phyloP scores from a whole-genome alignment of 2,329 filamentous ascomycete genomes.

The Trichoderma aggressivum region DNA sequence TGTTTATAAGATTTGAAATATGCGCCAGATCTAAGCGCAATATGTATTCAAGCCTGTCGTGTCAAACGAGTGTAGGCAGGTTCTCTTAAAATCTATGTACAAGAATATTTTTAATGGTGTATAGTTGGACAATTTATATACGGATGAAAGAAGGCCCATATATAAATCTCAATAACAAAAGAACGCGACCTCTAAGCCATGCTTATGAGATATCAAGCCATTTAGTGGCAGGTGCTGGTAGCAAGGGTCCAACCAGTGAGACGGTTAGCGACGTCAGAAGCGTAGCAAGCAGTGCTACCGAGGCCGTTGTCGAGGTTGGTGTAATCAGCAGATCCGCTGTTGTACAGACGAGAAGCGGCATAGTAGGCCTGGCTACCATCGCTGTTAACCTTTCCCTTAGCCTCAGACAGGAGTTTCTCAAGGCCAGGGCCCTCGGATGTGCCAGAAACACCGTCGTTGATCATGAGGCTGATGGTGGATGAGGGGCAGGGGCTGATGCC shows the following conservation, averaged over 20 bases:
- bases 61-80: conserved; percentile 8
- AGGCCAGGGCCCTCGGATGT: conserved; percentile 42
- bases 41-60: conserved; percentile 5
- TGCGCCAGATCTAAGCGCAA: background rate
- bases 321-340: conserved; percentile 26
- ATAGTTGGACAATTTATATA: background rate
- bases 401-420: conserved; percentile 12
- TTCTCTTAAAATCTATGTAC: background rate
- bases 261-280: conserved; percentile 25
- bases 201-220: background rate
- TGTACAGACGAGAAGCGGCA: conserved; percentile 24
- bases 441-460: conserved; percentile 42
- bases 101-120: background rate
- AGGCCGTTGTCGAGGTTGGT: conserved; percentile 24
- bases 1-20: background rate
- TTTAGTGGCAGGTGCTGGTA: conserved; percentile 15
- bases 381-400: background rate
- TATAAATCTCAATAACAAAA: background rate
- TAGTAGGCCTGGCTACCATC: conserved; percentile 21
- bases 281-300: conserved; percentile 24
- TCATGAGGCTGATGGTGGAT: conserved; percentile 30
- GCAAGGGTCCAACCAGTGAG: conserved; percentile 25
- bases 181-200: background rate
- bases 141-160: background rate
- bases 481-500: conserved; percentile 31